These are phyloP conservation scores for Chlorociboria aeruginascens DNA, from an alignment of 495 filamentous ascomycete species.

Conservation along the genomic window DNA sequence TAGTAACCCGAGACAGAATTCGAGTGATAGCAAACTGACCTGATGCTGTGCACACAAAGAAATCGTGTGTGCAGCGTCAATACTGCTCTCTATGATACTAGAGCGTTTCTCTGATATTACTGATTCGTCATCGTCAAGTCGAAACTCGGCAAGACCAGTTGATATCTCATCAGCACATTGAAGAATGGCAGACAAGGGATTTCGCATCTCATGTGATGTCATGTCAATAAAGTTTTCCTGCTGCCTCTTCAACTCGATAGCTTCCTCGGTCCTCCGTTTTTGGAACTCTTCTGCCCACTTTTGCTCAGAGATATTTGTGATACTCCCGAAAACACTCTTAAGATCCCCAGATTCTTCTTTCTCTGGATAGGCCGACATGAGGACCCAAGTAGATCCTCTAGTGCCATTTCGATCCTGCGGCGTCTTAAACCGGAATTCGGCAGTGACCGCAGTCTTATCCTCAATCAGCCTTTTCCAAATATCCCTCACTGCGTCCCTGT, in stretches of 20 bases:
- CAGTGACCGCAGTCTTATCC: slow-evolving; percentile 41
- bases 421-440: slow-evolving; percentile 58
- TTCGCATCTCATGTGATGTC: slow-evolving; percentile 64
- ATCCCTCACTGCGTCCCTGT: slow-evolving; percentile 35
- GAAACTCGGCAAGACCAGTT: slow-evolving; percentile 35
- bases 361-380: slow-evolving; percentile 61
- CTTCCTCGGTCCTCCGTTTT: slow-evolving; percentile 48
- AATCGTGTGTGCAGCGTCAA: slow-evolving; percentile 76
- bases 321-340: slow-evolving; percentile 59
- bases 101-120: slow-evolving; percentile 16
- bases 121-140: slow-evolving; percentile 8
- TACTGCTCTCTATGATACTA: slow-evolving; percentile 37
- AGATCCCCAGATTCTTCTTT: slow-evolving; percentile 40
- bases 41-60: slow-evolving; percentile 73
- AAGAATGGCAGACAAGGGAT: slow-evolving; percentile 69
- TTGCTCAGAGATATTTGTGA: slow-evolving; percentile 36
- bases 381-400: slow-evolving; percentile 52
- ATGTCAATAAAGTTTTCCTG: slow-evolving; percentile 78
- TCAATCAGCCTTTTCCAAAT: slow-evolving; percentile 48
- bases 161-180: slow-evolving; percentile 73
- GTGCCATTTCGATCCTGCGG: slow-evolving; percentile 44
- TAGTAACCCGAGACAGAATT: not conserved
- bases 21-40: slow-evolving; percentile 36
- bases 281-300: slow-evolving; percentile 53
- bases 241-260: slow-evolving; percentile 54